A percentile compares a stretch with the other conserved stretches of the same genome.
These are phyloP conservation scores for Botrytis medusae DNA, from an alignment of 2,329 filamentous ascomycete genomes.

Conservation along the genomic window DNA sequence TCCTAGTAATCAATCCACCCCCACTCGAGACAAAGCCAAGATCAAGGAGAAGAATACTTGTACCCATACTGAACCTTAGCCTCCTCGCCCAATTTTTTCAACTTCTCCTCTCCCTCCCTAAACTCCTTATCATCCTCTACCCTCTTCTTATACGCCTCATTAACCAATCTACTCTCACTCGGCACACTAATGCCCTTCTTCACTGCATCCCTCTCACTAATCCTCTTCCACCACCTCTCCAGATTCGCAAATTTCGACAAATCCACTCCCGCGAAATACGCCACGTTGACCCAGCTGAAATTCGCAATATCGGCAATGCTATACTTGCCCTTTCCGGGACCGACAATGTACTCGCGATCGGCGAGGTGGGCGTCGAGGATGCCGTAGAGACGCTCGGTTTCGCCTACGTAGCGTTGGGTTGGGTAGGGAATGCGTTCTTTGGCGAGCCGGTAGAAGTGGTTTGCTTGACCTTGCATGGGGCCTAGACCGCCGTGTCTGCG, in stretches of 20 bases:
- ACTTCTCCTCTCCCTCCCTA: conserved; percentile 45
- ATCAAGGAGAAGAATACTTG: conserved; percentile 36
- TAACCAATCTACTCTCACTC: conserved; percentile 43
- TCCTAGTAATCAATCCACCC: not conserved
- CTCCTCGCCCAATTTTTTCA: conserved; percentile 31
- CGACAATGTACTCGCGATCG: conserved; percentile 53
- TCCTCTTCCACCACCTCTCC: conserved; percentile 64
- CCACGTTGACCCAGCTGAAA: conserved; percentile 65
- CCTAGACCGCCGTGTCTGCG: conserved; percentile 17
- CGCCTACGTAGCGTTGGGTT: conserved; percentile 72
- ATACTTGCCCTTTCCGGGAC: conserved; percentile 54
- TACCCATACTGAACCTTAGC: conserved; percentile 37
- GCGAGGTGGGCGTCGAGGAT: conserved; percentile 66
- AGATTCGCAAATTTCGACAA: conserved; percentile 64
- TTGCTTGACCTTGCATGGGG: conserved; percentile 45
- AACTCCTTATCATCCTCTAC: conserved; percentile 50
- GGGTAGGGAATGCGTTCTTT: conserved; percentile 70
- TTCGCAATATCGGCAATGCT: conserved; percentile 71
- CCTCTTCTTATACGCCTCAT: conserved; percentile 44
- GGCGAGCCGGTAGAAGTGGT: conserved; percentile 69
- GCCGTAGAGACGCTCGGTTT: conserved; percentile 71
- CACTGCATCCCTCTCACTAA: conserved; percentile 58
- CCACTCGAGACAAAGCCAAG: not conserved
- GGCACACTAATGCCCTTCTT: conserved; percentile 66
- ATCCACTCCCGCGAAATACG: conserved; percentile 61